These are phyloP conservation scores for Friedmanniomyces endolithicus DNA, from an alignment of 495 filamentous ascomycete genomes.

Conservation along the genomic window DNA sequence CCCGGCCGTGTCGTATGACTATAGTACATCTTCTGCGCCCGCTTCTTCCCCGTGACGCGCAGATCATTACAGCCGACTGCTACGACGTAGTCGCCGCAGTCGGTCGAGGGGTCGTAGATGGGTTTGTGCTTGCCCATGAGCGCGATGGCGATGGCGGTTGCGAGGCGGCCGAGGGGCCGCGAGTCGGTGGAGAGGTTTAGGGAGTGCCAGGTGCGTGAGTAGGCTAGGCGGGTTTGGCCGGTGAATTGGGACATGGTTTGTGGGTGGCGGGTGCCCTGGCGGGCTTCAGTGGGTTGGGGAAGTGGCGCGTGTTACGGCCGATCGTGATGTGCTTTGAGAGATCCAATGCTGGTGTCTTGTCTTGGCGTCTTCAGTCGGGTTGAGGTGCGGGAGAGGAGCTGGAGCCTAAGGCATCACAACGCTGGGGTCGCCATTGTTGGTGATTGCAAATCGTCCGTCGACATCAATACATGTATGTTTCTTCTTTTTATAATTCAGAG, in stretches of 20 bases:
- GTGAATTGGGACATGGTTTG: conserved; percentile 19
- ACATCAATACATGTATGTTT: too few species aligned
- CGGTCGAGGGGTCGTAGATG: conserved; percentile 83
- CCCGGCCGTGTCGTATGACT: conserved; percentile 83
- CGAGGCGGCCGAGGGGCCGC: conserved; percentile 69
- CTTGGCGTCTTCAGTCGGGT: too few species aligned
- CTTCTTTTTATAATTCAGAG: too few species aligned
- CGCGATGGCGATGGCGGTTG: conserved; percentile 74
- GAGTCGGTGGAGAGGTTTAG: conserved; percentile 54
- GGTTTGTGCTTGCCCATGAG: conserved; percentile 99
- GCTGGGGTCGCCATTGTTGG: neutral
- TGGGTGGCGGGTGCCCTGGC: neutral
- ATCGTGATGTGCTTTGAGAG: neutral
- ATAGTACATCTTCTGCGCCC: conserved; percentile 88
- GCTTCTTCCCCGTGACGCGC: conserved; percentile 82
- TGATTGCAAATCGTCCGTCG: too few species aligned
- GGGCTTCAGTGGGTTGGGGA: neutral
- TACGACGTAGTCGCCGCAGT: conserved; percentile 98
- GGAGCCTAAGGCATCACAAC: neutral
- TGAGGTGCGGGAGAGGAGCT: too few species aligned
- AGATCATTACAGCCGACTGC: conserved; percentile 78
- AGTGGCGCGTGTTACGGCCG: neutral
- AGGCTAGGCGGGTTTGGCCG: conserved; percentile 81
- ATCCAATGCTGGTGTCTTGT: too few species aligned
- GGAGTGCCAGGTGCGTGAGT: conserved; percentile 89